These are phyloP conservation scores for Hymenoscyphus scutula DNA, from an alignment of 2,329 filamentous ascomycete species.

Conservation along the genomic window DNA sequence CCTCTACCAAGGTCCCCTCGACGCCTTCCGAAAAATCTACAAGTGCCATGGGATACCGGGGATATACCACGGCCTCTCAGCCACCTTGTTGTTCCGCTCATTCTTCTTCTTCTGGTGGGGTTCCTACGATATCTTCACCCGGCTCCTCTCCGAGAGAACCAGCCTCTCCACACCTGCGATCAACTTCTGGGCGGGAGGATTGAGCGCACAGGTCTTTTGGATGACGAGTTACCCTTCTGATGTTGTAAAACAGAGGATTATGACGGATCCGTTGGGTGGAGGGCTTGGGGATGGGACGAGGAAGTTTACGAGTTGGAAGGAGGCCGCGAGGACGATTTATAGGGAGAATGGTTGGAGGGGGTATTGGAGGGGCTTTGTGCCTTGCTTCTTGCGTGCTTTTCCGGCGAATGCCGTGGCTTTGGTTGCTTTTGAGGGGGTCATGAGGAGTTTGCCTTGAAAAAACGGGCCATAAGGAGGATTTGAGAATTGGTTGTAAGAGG, in stretches of 20 bases:
- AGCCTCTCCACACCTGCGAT: conserved; percentile 71
- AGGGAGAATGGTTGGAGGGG: conserved; percentile 72
- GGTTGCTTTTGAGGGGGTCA: conserved; percentile 88
- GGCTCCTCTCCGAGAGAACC: conserved; percentile 64
- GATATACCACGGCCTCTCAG: conserved; percentile 79
- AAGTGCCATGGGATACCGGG: conserved; percentile 72
- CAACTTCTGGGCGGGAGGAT: conserved; percentile 96
- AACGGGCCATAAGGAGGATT: background rate
- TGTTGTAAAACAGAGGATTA: conserved; percentile 92
- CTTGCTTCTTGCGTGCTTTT: conserved; percentile 90
- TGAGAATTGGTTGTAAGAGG: background rate
- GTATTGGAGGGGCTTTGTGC: conserved; percentile 91
- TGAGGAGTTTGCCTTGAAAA: conserved; percentile 56
- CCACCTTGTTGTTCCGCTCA: conserved; percentile 83
- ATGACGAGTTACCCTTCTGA: conserved; percentile 87
- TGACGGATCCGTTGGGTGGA: conserved; percentile 87
- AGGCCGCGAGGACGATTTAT: conserved; percentile 76
- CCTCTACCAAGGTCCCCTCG: conserved; percentile 81
- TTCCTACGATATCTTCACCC: conserved; percentile 84
- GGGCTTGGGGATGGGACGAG: conserved; percentile 63
- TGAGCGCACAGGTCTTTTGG: conserved; percentile 95
- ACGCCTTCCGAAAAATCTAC: conserved; percentile 72
- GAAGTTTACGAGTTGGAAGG: conserved; percentile 72
- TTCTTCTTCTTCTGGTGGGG: conserved; percentile 99
- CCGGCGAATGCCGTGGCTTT: conserved; percentile 94